These are phyloP conservation scores for Ceratocystis smalleyi DNA, from an alignment of 2,329 filamentous ascomycete species.

Conservation along the genomic window DNA sequence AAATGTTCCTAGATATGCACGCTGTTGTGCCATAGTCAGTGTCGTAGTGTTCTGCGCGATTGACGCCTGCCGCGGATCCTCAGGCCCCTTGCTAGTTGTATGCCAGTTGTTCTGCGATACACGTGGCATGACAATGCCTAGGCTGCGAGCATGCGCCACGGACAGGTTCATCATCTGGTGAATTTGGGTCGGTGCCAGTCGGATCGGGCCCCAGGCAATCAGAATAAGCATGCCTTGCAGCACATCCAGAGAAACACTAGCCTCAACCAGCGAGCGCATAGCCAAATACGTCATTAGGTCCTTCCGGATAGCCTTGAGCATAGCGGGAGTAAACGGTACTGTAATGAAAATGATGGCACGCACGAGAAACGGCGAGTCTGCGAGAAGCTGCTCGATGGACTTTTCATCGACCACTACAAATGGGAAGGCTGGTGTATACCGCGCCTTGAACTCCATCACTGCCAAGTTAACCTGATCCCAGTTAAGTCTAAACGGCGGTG, in stretches of 20 bases:
- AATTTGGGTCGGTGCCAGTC: conserved; percentile 12
- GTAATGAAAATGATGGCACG: conserved; percentile 27
- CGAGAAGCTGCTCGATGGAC: conserved; percentile 22
- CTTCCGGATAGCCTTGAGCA: conserved; percentile 27
- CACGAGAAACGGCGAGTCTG: conserved; percentile 27
- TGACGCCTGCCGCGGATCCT: conserved; percentile 15
- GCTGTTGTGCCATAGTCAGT: conserved; percentile 24
- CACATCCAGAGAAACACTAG: conserved; percentile 29
- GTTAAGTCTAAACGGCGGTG: conserved; percentile 25
- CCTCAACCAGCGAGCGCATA: conserved; percentile 28
- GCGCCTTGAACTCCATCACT: conserved; percentile 24
- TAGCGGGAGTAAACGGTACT: conserved; percentile 21
- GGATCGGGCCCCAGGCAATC: conserved; percentile 29
- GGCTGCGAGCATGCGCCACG: conserved; percentile 29
- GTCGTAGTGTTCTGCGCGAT: conserved; percentile 12
- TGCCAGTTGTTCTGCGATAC: conserved; percentile 18
- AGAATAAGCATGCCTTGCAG: conserved; percentile 33
- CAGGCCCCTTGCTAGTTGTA: conserved; percentile 12
- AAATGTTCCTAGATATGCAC: conserved; percentile 27
- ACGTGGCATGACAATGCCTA: conserved; percentile 24
- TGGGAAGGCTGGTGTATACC: conserved; percentile 26
- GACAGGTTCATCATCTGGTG: conserved; percentile 26
- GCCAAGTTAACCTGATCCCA: conserved; percentile 27
- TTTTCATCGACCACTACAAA: conserved; percentile 25
- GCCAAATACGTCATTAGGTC: conserved; percentile 30